Base-by-base conservation (phyloP, 345 rosid genomes). In the Salix brachista region DNA sequence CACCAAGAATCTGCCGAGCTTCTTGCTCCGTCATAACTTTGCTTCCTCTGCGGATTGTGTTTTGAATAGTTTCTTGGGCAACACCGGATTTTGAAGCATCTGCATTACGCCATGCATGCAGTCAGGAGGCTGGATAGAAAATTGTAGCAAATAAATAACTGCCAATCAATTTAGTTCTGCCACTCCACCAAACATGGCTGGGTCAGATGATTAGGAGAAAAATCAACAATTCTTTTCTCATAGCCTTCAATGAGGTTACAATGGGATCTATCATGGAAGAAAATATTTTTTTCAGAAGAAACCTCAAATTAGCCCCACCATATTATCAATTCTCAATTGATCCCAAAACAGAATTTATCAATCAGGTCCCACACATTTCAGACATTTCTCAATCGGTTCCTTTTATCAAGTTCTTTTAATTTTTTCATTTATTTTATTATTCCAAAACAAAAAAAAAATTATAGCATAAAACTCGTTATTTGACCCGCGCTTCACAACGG, bases 1-100 rank as follows among this genome's bases (percentile, higher is more conserved):
- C 92, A 42, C 98, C 96, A 46, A 93, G 96, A 86, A 93, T 90
- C 85, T 96, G 96, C 81, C 93, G 81, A 25, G 99, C 99, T 78
- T 96, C 98, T 80, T 85, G 88, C 75, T 91, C 98, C 0, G 88
- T 88, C 90, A 91, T 93, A 70, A 60, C 84, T 88, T 91, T 92
- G 79, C 90, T 83, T 69, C 84, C 92, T 83, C 87, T 83, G n/a
- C 87, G 90, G 66, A 86, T 80, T 8, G 85, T 84, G 21, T 91
- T 91, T 71, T 88, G 92, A 81, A 96, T 75, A 26, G 96, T 83
- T 79, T 94, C 99, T 34, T 88, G 96, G n/a, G 98, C 90, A 74
- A 81, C 90, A 6, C 98, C 98, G 16, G 89, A 69, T 81, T 89
- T 92, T 52, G 97, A 82, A 28, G 98, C 99, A 85, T 93, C 98